Conservation (phyloP, 2,329 filamentous ascomycete genomes). For the Alternaria ethzedia region DNA sequence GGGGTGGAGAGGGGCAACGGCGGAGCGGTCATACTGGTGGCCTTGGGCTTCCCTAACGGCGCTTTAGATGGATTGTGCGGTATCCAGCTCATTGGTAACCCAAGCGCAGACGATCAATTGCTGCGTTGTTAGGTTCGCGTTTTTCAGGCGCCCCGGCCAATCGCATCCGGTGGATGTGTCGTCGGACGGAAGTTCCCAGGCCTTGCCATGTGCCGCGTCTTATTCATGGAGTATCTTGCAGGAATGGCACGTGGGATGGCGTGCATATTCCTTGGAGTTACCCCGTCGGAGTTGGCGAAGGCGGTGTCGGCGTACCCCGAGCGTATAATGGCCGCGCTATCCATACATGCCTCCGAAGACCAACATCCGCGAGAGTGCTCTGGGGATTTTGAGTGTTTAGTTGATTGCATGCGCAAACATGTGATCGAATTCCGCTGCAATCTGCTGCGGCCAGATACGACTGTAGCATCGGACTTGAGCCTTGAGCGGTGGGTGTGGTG, state of each 20-base stretch:
- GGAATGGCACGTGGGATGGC: not conserved
- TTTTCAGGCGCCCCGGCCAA: conserved; percentile 12
- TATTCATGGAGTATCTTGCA: conserved; percentile 5
- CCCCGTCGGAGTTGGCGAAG: not conserved
- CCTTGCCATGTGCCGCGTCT: conserved; percentile 5
- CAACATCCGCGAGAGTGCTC: not conserved
- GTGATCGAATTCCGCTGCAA: not conserved
- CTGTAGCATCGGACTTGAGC: not conserved
- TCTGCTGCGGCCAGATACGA: not conserved
- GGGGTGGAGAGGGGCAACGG: not conserved
- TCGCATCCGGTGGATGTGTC: not conserved
- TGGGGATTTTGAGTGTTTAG: not conserved
- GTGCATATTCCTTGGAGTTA: conserved; percentile 10
- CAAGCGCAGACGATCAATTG: conserved; percentile 12
- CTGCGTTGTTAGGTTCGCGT: conserved; percentile 12
- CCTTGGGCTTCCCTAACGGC: not conserved
- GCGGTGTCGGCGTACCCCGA: not conserved
- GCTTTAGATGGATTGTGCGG: conserved; percentile 6
- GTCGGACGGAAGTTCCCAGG: conserved; percentile 6
- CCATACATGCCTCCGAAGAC: not conserved
- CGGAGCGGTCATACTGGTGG: not conserved
- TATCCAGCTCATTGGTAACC: conserved; percentile 12
- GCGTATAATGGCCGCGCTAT: not conserved
- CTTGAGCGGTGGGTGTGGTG: not conserved
- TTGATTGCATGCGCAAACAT: not conserved